These are phyloP conservation scores for Solanum pinnatisectum DNA, from an alignment of 257 asterid genomes.

Conservation along the genomic window DNA sequence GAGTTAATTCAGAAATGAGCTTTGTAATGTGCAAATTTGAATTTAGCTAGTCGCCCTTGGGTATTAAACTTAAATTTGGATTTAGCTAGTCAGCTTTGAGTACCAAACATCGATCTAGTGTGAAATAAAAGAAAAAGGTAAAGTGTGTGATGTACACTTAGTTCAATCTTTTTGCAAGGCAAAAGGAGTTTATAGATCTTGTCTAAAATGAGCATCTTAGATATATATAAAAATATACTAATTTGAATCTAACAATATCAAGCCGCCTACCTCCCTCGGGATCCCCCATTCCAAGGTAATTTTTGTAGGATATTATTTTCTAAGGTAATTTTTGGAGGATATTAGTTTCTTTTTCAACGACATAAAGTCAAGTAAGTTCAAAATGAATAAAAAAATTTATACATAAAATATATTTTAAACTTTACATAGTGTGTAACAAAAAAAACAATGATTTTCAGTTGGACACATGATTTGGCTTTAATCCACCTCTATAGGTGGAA, in stretches of 20 bases:
- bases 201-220: background rate
- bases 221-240: background rate
- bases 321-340: background rate
- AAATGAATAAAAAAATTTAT: background rate
- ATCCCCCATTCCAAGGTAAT: background rate
- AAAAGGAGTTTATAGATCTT: background rate
- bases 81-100: background rate
- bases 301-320: background rate
- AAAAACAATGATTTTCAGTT: background rate
- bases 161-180: background rate
- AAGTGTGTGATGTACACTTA: background rate
- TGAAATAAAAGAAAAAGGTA: background rate
- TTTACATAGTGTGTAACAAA: background rate
- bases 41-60: too few relatives aligned
- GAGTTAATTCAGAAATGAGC: background rate
- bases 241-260: background rate
- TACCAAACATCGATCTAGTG: background rate
- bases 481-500: background rate
- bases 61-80: background rate
- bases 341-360: background rate
- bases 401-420: background rate
- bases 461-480: background rate
- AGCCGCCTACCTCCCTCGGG: background rate
- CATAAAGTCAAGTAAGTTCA: background rate
- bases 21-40: background rate